Conservation (phyloP, 805 yeast species). For the Lachancea sp. region DNA sequence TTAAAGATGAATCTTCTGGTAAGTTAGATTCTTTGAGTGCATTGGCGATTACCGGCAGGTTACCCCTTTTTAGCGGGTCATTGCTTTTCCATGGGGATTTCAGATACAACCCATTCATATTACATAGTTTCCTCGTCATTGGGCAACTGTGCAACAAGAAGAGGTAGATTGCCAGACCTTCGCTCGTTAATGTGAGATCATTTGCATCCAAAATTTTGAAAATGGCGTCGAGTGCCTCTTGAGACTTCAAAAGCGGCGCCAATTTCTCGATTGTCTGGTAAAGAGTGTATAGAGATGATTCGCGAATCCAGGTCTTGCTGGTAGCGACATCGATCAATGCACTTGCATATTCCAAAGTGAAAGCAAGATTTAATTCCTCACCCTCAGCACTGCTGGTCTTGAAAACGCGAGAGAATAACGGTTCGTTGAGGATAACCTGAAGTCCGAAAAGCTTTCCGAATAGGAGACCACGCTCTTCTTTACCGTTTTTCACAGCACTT, state of each 20-base stretch:
- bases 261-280: constrained; percentile 43
- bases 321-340: constrained; percentile 51
- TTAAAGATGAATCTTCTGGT: constrained; percentile 19
- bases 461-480: constrained; percentile 68
- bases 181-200: constrained; percentile 61
- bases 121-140: neutral
- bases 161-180: constrained; percentile 71
- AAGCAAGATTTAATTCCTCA: constrained; percentile 19
- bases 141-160: constrained; percentile 14
- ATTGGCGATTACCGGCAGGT: constrained; percentile 52
- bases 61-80: constrained; percentile 70
- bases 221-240: constrained; percentile 24
- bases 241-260: constrained; percentile 17
- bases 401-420: constrained; percentile 30
- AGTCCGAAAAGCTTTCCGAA: constrained; percentile 85
- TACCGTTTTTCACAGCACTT: constrained; percentile 53
- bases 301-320: constrained; percentile 78
- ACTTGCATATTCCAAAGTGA: constrained; percentile 39
- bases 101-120: constrained; percentile 12
- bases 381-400: constrained; percentile 6
- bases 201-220: constrained; percentile 43
- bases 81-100: constrained; percentile 53
- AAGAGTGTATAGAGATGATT: constrained; percentile 68
- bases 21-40: constrained; percentile 50
- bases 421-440: constrained; percentile 61